These are phyloP conservation scores for Mucor lusitanicus DNA, from an alignment of 371 early-diverging fungal species.

Conservation along the genomic window DNA sequence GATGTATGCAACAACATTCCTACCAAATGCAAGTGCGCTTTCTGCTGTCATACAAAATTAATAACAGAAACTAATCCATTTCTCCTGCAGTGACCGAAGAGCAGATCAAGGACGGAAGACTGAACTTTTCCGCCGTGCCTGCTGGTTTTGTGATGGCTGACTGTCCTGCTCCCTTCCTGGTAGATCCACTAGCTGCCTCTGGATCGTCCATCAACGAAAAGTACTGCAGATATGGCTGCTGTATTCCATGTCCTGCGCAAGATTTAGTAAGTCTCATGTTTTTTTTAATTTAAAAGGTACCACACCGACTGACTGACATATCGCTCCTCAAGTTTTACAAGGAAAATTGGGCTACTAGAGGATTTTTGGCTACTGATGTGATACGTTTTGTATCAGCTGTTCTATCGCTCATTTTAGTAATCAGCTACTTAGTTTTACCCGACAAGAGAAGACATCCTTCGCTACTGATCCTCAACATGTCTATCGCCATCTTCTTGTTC, in stretches of 20 bases:
- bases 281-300: not conserved
- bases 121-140: conserved; percentile 23
- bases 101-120: conserved; percentile 6
- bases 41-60: not conserved
- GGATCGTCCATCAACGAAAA: conserved; percentile 7
- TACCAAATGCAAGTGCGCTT: conserved; percentile 14
- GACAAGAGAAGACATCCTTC: conserved; percentile 74
- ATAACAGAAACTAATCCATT: not conserved
- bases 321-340: conserved; percentile 43
- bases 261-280: conserved; percentile 15
- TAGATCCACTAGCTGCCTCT: conserved; percentile 13
- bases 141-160: conserved; percentile 10
- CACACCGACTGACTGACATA: not conserved
- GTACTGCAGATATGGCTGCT: conserved; percentile 24
- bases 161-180: conserved; percentile 26
- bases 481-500: conserved; percentile 59
- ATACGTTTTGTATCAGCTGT: conserved; percentile 59
- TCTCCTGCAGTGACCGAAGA: conserved; percentile 15
- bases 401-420: conserved; percentile 47
- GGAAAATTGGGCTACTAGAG: conserved; percentile 46
- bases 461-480: conserved; percentile 62
- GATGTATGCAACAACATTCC: conserved; percentile 22
- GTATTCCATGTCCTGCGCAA: conserved; percentile 33
- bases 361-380: conserved; percentile 53
- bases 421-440: conserved; percentile 63